Evolutionary conservation across 768 basidiomycete genomes (phyloP).

Genomic region (Fistulinella prunicolor): DNA sequence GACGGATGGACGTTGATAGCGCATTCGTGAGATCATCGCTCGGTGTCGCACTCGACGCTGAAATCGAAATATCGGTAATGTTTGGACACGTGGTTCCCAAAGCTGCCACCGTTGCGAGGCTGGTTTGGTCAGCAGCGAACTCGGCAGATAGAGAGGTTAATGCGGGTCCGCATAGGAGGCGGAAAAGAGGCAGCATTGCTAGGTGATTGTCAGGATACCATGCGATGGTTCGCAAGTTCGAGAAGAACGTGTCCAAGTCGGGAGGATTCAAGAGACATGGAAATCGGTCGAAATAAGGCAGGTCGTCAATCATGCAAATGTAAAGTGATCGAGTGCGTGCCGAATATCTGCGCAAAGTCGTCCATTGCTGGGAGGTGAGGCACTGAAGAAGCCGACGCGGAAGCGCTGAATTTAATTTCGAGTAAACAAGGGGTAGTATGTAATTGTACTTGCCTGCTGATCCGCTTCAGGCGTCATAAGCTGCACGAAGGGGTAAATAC

Average conservation of each 20-base stretch:
- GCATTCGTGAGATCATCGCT: slow-evolving; percentile 12
- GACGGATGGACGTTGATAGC: slow-evolving; percentile 18
- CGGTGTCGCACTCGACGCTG: slow-evolving; percentile 2
- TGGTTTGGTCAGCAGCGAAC: slow-evolving; percentile 17
- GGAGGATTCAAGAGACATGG: slow-evolving; percentile 16
- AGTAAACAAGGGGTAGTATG: too few species aligned
- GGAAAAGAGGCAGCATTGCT: slow-evolving; percentile 19
- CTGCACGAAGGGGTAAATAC: slow-evolving; percentile 17
- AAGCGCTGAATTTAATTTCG: not conserved
- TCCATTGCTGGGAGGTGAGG: slow-evolving; percentile 14
- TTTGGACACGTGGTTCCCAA: slow-evolving; percentile 19
- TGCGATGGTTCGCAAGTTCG: slow-evolving; percentile 17
- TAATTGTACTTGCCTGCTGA: slow-evolving; percentile 12
- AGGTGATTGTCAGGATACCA: slow-evolving; percentile 24
- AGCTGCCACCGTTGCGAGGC: slow-evolving; percentile 10
- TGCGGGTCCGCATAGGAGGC: slow-evolving; percentile 23
- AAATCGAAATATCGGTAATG: slow-evolving; percentile 18
- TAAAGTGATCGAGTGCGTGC: slow-evolving; percentile 18
- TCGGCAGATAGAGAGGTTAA: slow-evolving; percentile 18
- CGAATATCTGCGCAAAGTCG: slow-evolving; percentile 18
- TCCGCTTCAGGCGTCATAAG: slow-evolving; percentile 12
- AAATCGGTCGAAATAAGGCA: slow-evolving; percentile 6
- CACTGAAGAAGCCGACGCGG: not conserved
- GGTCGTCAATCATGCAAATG: slow-evolving; percentile 21
- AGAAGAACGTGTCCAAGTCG: slow-evolving; percentile 17